These are phyloP conservation scores for Colletotrichum ledebouriae DNA, from an alignment of 2,329 filamentous ascomycete genomes.

Conservation along the genomic window DNA sequence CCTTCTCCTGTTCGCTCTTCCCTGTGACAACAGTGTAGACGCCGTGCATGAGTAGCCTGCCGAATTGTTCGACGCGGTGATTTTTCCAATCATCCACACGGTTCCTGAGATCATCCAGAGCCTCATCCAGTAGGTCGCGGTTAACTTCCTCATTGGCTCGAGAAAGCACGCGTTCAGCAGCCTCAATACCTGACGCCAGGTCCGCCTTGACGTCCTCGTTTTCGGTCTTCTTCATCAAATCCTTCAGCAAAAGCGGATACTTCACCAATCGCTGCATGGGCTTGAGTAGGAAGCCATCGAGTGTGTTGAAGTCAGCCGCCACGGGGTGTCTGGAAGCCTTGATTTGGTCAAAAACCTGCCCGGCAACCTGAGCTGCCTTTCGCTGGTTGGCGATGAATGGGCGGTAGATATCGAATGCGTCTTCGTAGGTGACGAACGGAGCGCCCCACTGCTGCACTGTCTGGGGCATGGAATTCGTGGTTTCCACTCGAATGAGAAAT, in stretches of 20 bases:
- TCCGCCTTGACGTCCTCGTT: slow-evolving; percentile 79
- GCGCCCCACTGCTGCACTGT: slow-evolving; percentile 91
- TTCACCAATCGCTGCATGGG: slow-evolving; percentile 96
- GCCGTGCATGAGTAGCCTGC: slow-evolving; percentile 87
- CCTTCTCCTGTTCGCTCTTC: slow-evolving; percentile 91
- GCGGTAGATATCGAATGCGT: slow-evolving; percentile 92
- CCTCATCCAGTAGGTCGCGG: slow-evolving; percentile 85
- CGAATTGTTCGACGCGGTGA: slow-evolving; percentile 91
- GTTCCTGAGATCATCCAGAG: slow-evolving; percentile 82
- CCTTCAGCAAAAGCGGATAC: slow-evolving; percentile 92
- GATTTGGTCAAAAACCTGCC: slow-evolving; percentile 89
- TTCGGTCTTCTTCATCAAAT: slow-evolving; percentile 87
- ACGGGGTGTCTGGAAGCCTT: slow-evolving; percentile 81
- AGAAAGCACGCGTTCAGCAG: slow-evolving; percentile 83
- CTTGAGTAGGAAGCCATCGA: slow-evolving; percentile 94
- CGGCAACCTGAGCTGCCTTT: slow-evolving; percentile 87
- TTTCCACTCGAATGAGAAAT: slow-evolving; percentile 95
- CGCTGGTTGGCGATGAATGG: slow-evolving; percentile 98
- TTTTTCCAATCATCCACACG: slow-evolving; percentile 98
- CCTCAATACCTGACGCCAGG: slow-evolving; percentile 81
- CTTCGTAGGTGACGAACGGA: slow-evolving; percentile 88
- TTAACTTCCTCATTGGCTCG: slow-evolving; percentile 94
- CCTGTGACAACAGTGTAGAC: slow-evolving; percentile 93
- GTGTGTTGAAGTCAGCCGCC: slow-evolving; percentile 86
- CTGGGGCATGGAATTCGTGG: slow-evolving; percentile 86